Base-by-base conservation (phyloP, 2,329 filamentous ascomycete genomes). In the Colletotrichum navitas region DNA sequence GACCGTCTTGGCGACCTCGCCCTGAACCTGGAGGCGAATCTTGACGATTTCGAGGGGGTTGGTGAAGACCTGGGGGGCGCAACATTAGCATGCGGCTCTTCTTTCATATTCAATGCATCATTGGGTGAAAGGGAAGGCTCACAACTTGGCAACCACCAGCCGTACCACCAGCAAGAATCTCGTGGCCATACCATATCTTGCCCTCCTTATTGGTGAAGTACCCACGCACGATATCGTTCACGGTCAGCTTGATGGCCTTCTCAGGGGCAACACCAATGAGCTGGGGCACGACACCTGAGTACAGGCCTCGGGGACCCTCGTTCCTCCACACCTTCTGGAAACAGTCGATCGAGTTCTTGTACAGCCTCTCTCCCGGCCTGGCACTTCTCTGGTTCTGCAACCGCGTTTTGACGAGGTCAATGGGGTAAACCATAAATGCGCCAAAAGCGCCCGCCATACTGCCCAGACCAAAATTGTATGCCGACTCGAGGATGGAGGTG, bases 31-130 rank as follows among this genome's bases (percentile, higher is more conserved):
- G 64, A 99, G 90, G 75, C 96, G 93, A 80, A 99, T 99, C 87
- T 99, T 99, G 86, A 99, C 96, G 79, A 99, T 99, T 82, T 99
- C 96, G 24, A 99, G 90, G 34, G 96, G 96, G 82, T 98, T 99
- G 76, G 94, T 98, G 84, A 98, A 98, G 77, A 98, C 91, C 93
- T 95, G 16, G 18, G 8, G 41, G 72, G 58, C 45, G 18, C 45
- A 21, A 36, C 74, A 34, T 71, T 65, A 75, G 77, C 65, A 66
- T 56, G 18, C 32, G 26, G 24, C 10, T 3, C 16, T n/a, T 45
- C n/a, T 59, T 24, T 10, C 7, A 51, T 5, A 12, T 10, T 16
- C 8, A 21, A 45, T 16, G 74, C 56, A 58, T 45, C 26, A 24
- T 10, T 41, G 21, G 16, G 8, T 41, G 51, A 26, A 43, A 21